These are phyloP conservation scores for Hymenoscyphus infarciens DNA, from an alignment of 2,329 filamentous ascomycete species.

Conservation along the genomic window DNA sequence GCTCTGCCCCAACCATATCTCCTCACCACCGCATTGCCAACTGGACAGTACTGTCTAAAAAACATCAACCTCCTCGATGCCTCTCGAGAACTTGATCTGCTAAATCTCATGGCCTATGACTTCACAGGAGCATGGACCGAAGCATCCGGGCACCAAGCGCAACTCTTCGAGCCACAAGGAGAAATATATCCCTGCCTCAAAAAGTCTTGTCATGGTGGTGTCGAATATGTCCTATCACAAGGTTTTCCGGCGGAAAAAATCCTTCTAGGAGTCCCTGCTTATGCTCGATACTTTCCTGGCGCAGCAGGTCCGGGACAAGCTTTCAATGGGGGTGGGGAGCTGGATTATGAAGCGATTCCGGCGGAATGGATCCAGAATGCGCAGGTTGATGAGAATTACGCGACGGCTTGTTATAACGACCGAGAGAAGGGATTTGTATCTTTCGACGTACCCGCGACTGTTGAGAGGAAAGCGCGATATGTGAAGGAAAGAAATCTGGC, in stretches of 20 bases:
- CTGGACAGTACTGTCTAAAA: slow-evolving; percentile 3
- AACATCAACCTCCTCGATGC: slow-evolving; percentile 4
- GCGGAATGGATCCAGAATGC: neutral
- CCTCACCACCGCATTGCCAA: slow-evolving; percentile 3
- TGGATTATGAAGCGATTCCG: slow-evolving; percentile 3
- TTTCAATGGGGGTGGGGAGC: neutral
- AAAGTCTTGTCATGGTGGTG: neutral
- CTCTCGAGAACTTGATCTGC: neutral
- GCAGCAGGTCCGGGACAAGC: neutral
- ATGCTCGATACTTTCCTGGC: neutral
- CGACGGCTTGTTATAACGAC: neutral
- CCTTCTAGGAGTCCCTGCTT: neutral
- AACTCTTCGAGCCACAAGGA: neutral
- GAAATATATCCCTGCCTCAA: neutral
- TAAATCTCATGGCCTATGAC: slow-evolving; percentile 9
- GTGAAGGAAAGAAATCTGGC: neutral
- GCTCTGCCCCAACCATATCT: neutral
- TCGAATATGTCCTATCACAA: neutral
- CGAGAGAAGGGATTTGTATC: slow-evolving; percentile 1
- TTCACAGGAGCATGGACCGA: slow-evolving; percentile 1
- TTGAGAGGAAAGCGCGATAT: neutral
- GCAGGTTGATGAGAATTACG: neutral
- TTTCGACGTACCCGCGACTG: slow-evolving; percentile 1
- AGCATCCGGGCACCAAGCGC: slow-evolving; percentile 5
- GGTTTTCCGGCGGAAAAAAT: slow-evolving; percentile 1